Evolutionary conservation across 2,329 filamentous ascomycete species (phyloP), one percentile per base, ranked within the genome.

Genomic region (Paecilomyces niveus): DNA sequence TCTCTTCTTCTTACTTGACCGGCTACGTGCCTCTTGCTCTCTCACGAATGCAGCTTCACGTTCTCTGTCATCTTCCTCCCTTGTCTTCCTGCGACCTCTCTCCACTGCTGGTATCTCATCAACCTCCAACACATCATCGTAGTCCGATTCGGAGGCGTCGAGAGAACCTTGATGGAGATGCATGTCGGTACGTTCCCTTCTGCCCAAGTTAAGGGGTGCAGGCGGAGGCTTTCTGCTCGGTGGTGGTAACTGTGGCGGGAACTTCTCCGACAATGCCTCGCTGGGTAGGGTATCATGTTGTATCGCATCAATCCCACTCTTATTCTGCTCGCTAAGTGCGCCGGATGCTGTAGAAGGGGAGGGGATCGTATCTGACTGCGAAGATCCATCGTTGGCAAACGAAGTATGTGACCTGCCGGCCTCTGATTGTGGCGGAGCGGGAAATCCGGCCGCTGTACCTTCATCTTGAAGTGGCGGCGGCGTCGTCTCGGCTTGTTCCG

Each of bases 41-140:
- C 85, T 84, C 54, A 82, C 82, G 53, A 83, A 71, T 1, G 83
- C 85, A n/a, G 86, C 72, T 69, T 93, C 90, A 54, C 92, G 85
- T 57, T 90, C 84, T 57, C 82, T 82, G 64, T 97, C 91, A 67
- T 97, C 92, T 61, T 96, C 90, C 71, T 93, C 91, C 56, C 92
- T 84, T 2, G 92, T 96, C 72, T 89, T 90, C 65, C 90, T 83
- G 59, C 92, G 84, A 8, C 92, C 93, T 61, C 92, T 83, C 56
- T 85, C 76, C 35, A 82, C 75, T 5, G 75, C 71, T 0, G 82
- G 78, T 54, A 87, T 78, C 62, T 89, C 86, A 52, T 87, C 82
- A 3, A 88, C 85, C 61, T 90, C 87, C 11, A 90, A 74, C 35
- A 89, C 82, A 62, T 92, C 89, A 59, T 94, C 90, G 65, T 92